Percentiles rank a stretch among this genome's conserved stretches.
Conservation (phyloP, 2,329 filamentous ascomycete species). For the Pseudonectria buxi region DNA sequence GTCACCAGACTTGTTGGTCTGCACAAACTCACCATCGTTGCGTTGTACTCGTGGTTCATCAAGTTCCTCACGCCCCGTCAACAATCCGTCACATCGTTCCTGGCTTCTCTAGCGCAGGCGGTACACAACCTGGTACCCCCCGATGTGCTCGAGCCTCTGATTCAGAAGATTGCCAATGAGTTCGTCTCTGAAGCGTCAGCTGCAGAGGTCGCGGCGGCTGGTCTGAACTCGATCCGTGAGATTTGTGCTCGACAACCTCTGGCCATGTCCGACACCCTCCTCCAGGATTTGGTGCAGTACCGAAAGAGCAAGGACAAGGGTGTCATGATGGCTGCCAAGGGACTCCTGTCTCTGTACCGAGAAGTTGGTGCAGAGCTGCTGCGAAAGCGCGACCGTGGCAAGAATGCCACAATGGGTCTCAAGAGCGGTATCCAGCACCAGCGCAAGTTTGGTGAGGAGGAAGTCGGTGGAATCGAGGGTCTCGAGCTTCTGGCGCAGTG, state of each 20-base stretch:
- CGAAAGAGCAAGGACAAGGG: conserved; percentile 97
- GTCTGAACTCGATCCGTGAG: conserved; percentile 89
- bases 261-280: conserved; percentile 92
- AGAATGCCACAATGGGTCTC: conserved; percentile 79
- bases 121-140: conserved; percentile 88
- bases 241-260: conserved; percentile 88
- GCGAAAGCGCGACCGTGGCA: conserved; percentile 83
- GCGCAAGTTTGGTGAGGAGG: conserved; percentile 76
- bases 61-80: conserved; percentile 86
- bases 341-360: conserved; percentile 81
- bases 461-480: conserved; percentile 77
- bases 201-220: conserved; percentile 82
- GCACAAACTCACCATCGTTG: conserved; percentile 84
- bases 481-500: conserved; percentile 85
- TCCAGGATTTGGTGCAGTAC: conserved; percentile 94
- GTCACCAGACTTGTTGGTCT: conserved; percentile 86
- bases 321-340: conserved; percentile 97
- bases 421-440: conserved; percentile 68
- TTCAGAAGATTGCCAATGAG: conserved; percentile 96
- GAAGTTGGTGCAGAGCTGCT: conserved; percentile 87
- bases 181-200: conserved; percentile 95
- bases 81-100: conserved; percentile 83
- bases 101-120: conserved; percentile 86
- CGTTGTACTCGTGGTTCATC: conserved; percentile 93
- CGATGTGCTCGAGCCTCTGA: conserved; percentile 80